Evolutionary conservation across 2,329 filamentous ascomycete species (phyloP), one percentile per base, ranked within the genome.

Genomic region (Coniochaeta pulveracea): DNA sequence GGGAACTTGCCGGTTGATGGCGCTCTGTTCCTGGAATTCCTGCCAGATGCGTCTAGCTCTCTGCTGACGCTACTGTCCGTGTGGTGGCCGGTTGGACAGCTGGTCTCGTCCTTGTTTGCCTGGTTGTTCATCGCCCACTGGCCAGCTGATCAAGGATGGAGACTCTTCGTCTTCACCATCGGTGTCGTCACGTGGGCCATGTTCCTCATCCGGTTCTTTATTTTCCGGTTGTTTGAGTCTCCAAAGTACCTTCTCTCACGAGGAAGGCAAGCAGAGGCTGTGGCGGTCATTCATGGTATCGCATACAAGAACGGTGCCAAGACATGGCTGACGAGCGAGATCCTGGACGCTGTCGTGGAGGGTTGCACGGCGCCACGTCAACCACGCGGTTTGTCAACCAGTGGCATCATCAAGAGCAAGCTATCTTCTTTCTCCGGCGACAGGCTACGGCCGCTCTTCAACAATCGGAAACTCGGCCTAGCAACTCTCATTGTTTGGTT

Each of bases 31-130:
- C 66, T 93, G 23, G 85, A 93, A 48, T 89, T 89, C 43, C 59
- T 93, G 1, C 85, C 85, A 0, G 77, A 80, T 37, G 72, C 77
- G 0, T 80, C 75, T n/a, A 76, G 75, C 40, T 74, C 76, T 19
- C 66, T 91, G 10, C 61, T 91, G 19, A 91, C 84, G 0, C 64
- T 89, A 30, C 64, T 93, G n/a, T 85, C 81, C 6, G 72, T 86
- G 6, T 91, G 83, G 80, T 93, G 85, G 84, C 82, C 85, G 0
- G 58, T 93, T 12, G 85, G 85, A 5, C 83, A 91, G 49, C 64
- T 93, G 6, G 68, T 80, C 36, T 76, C 80, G 2, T 80, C 76
- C 3, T 56, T 82, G 5, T 63, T 84, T 30, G 83, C 80, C 6
- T 89, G 82, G 84, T 80, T 66, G 28, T 84, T 79, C 43, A 78